Percentiles rank a stretch among this genome's conserved stretches.
Conservation (phyloP, 805 yeast genomes). For the Wickerhamiella domercqiae region DNA sequence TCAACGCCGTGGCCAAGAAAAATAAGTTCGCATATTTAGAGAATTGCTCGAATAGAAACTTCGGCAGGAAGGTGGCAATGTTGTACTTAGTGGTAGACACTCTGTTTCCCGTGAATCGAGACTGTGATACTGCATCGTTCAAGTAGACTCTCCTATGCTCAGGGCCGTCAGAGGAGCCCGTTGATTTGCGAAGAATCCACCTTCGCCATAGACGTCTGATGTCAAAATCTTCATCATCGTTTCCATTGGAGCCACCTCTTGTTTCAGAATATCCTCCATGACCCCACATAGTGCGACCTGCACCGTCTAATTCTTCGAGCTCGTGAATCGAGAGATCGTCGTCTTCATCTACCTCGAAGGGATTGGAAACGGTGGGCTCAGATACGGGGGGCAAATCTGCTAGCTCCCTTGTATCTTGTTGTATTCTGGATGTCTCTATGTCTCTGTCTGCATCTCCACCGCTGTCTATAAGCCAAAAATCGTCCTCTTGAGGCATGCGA, state of each 20-base stretch:
- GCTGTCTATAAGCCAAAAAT: constrained; percentile 17
- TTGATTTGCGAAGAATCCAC: constrained; percentile 16
- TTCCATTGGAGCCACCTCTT: neutral
- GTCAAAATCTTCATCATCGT: constrained; percentile 21
- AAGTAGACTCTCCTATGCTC: constrained; percentile 40
- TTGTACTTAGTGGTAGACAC: constrained; percentile 93
- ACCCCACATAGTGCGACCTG: constrained; percentile 7
- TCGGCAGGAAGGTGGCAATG: constrained; percentile 82
- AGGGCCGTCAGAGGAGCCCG: constrained; percentile 29
- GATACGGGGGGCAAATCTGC: neutral
- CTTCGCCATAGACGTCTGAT: constrained; percentile 21
- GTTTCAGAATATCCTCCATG: neutral
- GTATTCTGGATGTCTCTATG: neutral
- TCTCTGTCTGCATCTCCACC: neutral
- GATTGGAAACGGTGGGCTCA: constrained; percentile 2
- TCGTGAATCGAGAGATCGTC: constrained; percentile 12
- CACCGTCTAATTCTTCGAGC: constrained; percentile 14
- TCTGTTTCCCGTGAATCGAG: constrained; percentile 60
- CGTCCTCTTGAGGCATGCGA: constrained; percentile 6
- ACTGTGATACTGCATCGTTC: constrained; percentile 47
- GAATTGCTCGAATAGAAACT: constrained; percentile 89
- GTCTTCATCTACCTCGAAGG: constrained; percentile 3
- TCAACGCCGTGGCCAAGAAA: constrained; percentile 77
- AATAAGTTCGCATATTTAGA: constrained; percentile 93
- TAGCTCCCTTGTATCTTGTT: neutral